Evolutionary conservation across 768 basidiomycete genomes (phyloP).

Genomic region (Dioszegia hungarica): DNA sequence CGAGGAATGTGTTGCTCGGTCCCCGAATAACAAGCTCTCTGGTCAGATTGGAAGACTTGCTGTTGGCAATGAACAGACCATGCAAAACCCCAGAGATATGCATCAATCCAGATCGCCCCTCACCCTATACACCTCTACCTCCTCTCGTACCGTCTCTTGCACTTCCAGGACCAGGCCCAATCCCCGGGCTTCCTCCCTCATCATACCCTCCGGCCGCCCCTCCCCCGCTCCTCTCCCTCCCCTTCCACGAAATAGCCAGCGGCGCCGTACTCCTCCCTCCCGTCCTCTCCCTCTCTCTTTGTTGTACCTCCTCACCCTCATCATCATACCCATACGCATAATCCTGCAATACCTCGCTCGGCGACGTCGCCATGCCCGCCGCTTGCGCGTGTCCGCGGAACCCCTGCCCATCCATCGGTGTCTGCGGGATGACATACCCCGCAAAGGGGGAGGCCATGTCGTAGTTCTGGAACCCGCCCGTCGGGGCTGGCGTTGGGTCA

Average conservation of each 20-base stretch:
- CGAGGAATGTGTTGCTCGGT: no score
- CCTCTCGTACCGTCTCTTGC: background rate
- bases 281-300: background rate
- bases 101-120: no score
- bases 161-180: background rate
- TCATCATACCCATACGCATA: slow-evolving; percentile 7
- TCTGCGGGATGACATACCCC: slow-evolving; percentile 4
- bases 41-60: no score
- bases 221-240: background rate
- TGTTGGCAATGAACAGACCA: no score
- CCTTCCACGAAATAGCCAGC: background rate
- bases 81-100: no score
- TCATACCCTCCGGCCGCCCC: background rate
- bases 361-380: background rate
- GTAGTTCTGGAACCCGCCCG: background rate
- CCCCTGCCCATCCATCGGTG: background rate
- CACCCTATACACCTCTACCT: no score
- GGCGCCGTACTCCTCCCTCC: slow-evolving; percentile 1
- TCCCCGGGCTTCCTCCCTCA: background rate
- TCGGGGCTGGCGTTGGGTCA: background rate
- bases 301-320: background rate
- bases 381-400: background rate
- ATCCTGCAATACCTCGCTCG: slow-evolving; percentile 3
- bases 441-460: background rate
- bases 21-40: no score